These are phyloP conservation scores for Arabidopsis thaliana DNA, from an alignment of 345 rosid species.

Conservation along the genomic window DNA sequence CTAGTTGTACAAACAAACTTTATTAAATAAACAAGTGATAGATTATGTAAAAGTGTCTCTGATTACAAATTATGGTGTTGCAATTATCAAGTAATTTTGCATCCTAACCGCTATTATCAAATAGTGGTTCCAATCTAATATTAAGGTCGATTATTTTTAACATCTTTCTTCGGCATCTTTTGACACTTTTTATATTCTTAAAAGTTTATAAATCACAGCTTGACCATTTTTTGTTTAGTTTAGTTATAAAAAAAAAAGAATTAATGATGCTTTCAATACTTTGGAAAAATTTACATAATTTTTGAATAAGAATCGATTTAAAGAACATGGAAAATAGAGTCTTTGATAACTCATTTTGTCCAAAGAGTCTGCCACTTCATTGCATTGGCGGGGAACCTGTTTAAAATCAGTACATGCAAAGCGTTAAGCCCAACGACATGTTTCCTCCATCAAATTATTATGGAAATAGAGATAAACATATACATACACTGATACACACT, in stretches of 20 bases:
- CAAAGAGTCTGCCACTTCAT: neutral
- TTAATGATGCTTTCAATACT: neutral
- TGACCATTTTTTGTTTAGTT: neutral
- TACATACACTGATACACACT: neutral
- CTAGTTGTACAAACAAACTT: constrained; percentile 1
- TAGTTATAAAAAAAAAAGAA: too few species aligned
- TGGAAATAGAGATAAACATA: neutral
- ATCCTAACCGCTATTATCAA: neutral
- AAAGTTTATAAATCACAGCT: neutral
- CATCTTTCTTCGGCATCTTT: neutral
- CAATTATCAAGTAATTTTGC: neutral
- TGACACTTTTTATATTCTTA: too few species aligned
- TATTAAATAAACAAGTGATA: constrained; percentile 5
- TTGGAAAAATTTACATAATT: neutral
- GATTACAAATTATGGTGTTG: neutral
- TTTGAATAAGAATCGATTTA: neutral
- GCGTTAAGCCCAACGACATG: neutral
- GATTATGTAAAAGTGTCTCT: neutral
- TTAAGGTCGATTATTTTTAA: neutral
- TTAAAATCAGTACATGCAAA: neutral
- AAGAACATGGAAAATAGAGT: neutral
- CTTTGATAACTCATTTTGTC: neutral
- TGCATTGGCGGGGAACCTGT: neutral
- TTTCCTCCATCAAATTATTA: neutral
- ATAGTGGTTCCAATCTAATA: constrained; percentile 10